Evolutionary conservation across 1,139 yeast species (phyloP), one percentile per base, ranked within the genome.

Genomic region (Taiozyma onychis): DNA sequence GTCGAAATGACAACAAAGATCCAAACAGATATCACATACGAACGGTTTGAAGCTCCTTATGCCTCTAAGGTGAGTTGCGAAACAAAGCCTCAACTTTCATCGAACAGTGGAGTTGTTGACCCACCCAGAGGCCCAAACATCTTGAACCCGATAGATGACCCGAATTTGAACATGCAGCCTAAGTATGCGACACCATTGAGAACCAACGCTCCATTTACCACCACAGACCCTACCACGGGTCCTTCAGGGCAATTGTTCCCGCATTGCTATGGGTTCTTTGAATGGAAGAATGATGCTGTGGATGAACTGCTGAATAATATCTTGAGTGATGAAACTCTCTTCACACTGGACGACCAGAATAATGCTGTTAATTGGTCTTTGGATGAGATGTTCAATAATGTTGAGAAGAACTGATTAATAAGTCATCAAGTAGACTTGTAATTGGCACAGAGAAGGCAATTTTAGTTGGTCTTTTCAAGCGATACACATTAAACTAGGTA

Each of bases 241-340:
- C 39, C 39, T 16, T 37, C 22, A 8, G 22, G 7, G n/a, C 14
- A 14, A 18, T 21, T 11, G 13, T 37, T 24, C 18, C 4, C 41
- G 7, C 41, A 37, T 16, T 16, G 18, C 6, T 55, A 54, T 39
- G 57, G 52, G 44, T 56, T 56, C 41, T 55, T 56, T 39, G 55
- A 53, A 11, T 56, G 57, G 51, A 51, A 50, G 22, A 57, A 54
- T 35, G 58, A 57, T 14, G 48, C 57, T 4, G 57, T 59, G 28
- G 60, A 59, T 42, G 51, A 50, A n/a, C 22, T 59, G 43, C 56
- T 59, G 32, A 50, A 55, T 45, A 50, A 48, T 39, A 49, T 58
- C 13, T 41, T 58, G 32, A 32, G 44, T 18, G 56, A 57, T 45
- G 60, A 57, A 42, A 27, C 41, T 8, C 35, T 51, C n/a, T 46